Evolutionary conservation across 2,329 filamentous ascomycete genomes (phyloP).

Genomic region (Nemania serpens): DNA sequence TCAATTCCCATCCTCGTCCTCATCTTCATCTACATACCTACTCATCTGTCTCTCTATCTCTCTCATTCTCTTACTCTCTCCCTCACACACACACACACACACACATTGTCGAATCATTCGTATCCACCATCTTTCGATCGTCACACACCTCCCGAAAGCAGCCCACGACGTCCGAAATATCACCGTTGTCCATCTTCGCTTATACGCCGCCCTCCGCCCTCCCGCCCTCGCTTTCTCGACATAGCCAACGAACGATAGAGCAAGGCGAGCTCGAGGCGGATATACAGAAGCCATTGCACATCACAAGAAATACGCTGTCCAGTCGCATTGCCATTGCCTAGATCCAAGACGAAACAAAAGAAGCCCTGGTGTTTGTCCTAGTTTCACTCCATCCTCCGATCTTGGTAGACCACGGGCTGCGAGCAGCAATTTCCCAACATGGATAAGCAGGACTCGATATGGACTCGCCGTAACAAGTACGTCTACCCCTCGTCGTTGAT

Average conservation of each 20-base stretch:
- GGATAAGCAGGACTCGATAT: constrained; percentile 62
- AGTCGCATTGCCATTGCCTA: constrained; percentile 21
- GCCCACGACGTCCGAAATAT: constrained; percentile 2
- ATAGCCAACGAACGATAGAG: neutral
- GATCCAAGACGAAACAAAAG: neutral
- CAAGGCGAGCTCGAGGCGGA: neutral
- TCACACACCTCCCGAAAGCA: constrained; percentile 5
- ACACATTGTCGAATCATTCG: no score
- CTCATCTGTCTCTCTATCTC: neutral
- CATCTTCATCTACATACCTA: no score
- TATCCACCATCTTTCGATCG: neutral
- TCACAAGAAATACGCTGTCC: constrained; percentile 2
- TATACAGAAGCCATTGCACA: neutral
- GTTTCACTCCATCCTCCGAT: constrained; percentile 14
- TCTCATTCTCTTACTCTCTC: no score
- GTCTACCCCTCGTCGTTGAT: constrained; percentile 39
- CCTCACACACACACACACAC: no score
- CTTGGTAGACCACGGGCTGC: constrained; percentile 23
- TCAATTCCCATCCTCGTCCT: constrained; percentile 11
- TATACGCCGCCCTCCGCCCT: neutral
- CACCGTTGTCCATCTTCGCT: neutral
- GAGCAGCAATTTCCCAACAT: constrained; percentile 44
- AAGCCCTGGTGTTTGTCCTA: constrained; percentile 24
- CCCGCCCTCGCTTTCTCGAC: neutral
- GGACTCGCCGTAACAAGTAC: constrained; percentile 85